Evolutionary conservation across 2,329 filamentous ascomycete genomes (phyloP).

Genomic region (Lomentospora prolificans): DNA sequence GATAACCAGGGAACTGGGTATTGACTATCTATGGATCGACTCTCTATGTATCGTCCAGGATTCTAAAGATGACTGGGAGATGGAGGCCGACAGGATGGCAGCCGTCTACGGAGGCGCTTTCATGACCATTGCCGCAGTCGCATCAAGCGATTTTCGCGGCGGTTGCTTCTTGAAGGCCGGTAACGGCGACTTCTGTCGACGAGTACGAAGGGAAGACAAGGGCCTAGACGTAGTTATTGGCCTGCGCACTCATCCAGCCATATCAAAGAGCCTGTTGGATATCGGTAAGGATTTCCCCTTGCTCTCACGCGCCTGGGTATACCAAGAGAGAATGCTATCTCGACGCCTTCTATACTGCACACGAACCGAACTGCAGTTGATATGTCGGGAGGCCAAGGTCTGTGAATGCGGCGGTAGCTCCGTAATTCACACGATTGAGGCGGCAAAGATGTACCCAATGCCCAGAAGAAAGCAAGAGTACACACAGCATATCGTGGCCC

Average conservation of each 20-base stretch:
- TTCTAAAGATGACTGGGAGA: slow-evolving; percentile 16
- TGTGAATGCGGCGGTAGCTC: not conserved
- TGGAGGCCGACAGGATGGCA: slow-evolving; percentile 18
- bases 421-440: not conserved
- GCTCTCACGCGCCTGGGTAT: not conserved
- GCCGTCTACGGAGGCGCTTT: slow-evolving; percentile 17
- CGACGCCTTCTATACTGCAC: not conserved
- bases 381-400: not conserved
- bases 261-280: not conserved
- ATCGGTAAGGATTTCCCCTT: not conserved
- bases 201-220: not conserved
- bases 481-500: not conserved
- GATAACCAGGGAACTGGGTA: not conserved
- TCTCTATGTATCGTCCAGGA: slow-evolving; percentile 19
- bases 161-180: slow-evolving; percentile 11
- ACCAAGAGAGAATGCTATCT: not conserved
- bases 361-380: not conserved
- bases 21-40: slow-evolving; percentile 18
- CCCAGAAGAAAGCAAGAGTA: not conserved
- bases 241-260: not conserved
- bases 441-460: not conserved
- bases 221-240: not conserved
- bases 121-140: slow-evolving; percentile 16
- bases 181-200: not conserved
- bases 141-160: slow-evolving; percentile 15